phyloP scores from a whole-genome alignment of 202 grass and related monocot genomes.

The Setaria italica region DNA sequence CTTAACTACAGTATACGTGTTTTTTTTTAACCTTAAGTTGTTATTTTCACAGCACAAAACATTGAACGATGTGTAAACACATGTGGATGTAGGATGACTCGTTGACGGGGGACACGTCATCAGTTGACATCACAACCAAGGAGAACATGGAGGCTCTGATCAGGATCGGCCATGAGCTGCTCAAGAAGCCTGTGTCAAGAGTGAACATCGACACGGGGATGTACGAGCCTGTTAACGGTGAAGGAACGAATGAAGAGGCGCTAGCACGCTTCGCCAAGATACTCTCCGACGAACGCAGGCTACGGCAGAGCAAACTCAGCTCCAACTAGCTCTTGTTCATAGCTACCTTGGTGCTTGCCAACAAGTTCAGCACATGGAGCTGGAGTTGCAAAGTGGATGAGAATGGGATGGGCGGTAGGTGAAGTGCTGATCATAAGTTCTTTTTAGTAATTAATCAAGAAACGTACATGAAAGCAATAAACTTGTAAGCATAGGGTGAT shows the following conservation, averaged over 20 bases:
- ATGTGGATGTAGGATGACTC: neutral
- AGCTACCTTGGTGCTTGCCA: neutral
- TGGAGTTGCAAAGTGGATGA: neutral
- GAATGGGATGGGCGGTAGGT: neutral
- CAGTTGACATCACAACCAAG: neutral
- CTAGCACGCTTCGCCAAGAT: constrained; percentile 43
- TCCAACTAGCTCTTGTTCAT: neutral
- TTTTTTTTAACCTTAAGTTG: neutral
- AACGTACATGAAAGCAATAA: neutral
- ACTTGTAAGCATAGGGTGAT: neutral
- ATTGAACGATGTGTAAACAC: neutral
- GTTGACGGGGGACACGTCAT: neutral
- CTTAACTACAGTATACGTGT: neutral
- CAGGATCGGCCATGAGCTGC: neutral
- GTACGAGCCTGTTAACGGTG: neutral
- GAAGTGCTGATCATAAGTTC: neutral
- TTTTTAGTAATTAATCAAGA: neutral
- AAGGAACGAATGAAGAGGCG: constrained; percentile 24
- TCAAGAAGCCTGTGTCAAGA: neutral
- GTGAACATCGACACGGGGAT: neutral
- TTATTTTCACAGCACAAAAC: neutral
- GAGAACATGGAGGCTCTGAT: neutral
- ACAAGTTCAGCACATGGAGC: neutral
- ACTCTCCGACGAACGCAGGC: constrained; percentile 57
- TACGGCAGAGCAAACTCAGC: constrained; percentile 40